phyloP scores from a whole-genome alignment of 1,284 basidiomycete species.

The Trametes hirsuta region DNA sequence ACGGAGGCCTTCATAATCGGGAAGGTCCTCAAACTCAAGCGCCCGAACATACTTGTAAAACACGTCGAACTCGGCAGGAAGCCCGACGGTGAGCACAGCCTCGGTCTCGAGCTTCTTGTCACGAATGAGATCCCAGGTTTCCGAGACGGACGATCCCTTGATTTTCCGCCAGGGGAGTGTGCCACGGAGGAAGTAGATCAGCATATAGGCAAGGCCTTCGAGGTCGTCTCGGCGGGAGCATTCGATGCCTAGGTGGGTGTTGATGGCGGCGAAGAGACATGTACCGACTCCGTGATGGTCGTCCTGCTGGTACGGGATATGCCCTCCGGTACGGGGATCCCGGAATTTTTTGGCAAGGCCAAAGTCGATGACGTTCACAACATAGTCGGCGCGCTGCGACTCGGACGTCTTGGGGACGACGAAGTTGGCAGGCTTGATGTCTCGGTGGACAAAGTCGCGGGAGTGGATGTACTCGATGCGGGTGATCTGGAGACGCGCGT shows the following conservation, averaged over 20 bases:
- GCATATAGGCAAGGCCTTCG: conserved; percentile 90
- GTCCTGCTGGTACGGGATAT: conserved; percentile 92
- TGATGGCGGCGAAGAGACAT: conserved; percentile 92
- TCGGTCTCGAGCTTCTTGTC: conserved; percentile 69
- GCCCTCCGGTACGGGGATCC: conserved; percentile 82
- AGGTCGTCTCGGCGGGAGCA: conserved; percentile 90
- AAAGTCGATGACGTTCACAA: conserved; percentile 95
- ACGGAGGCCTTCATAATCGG: conserved; percentile 88
- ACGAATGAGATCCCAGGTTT: conserved; percentile 79
- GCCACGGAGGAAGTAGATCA: conserved; percentile 92
- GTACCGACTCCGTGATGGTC: conserved; percentile 91
- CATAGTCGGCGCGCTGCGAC: conserved; percentile 41
- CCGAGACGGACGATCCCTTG: conserved; percentile 74
- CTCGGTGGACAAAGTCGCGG: conserved; percentile 82
- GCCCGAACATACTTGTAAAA: conserved; percentile 86
- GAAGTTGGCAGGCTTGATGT: conserved; percentile 97
- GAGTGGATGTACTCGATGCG: conserved; percentile 79
- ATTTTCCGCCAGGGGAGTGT: conserved; percentile 91
- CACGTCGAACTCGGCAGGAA: conserved; percentile 88
- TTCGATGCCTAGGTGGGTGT: conserved; percentile 92
- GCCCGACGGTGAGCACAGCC: conserved; percentile 74
- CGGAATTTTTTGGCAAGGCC: conserved; percentile 96
- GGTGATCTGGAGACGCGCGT: conserved; percentile 53
- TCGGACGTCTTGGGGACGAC: conserved; percentile 69
- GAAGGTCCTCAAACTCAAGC: conserved; percentile 88